phyloP scores from a whole-genome alignment of 148 eudicot genomes.

The Chenopodium quinoa region DNA sequence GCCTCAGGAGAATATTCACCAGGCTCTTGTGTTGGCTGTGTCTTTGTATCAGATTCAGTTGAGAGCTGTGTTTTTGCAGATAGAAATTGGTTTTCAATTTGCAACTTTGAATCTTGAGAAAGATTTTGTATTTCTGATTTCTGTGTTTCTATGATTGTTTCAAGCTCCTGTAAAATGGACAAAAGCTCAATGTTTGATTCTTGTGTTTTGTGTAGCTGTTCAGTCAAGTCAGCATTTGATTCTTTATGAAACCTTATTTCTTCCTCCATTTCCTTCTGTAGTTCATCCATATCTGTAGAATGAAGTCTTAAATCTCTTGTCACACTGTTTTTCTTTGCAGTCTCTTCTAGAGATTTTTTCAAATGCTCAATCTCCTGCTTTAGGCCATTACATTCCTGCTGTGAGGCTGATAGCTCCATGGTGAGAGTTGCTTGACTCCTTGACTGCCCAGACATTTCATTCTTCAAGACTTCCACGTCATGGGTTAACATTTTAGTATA shows the following conservation, averaged over 20 bases:
- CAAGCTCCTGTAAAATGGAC: slow-evolving; percentile 82
- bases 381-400: slow-evolving; percentile 45
- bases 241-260: slow-evolving; percentile 64
- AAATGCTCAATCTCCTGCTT: slow-evolving; percentile 59
- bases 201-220: slow-evolving; percentile 71
- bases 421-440: slow-evolving; percentile 47
- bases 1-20: slow-evolving; percentile 26
- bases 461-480: slow-evolving; percentile 60
- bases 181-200: slow-evolving; percentile 85
- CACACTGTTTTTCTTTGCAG: slow-evolving; percentile 27
- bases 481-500: slow-evolving; percentile 58
- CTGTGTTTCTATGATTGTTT: slow-evolving; percentile 72
- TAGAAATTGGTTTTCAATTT: slow-evolving; percentile 16
- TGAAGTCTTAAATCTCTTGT: slow-evolving; percentile 38
- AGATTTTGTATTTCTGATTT: slow-evolving; percentile 68
- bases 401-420: slow-evolving; percentile 72
- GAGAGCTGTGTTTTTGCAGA: background rate
- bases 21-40: slow-evolving; percentile 10
- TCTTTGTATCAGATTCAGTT: no score
- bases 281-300: slow-evolving; percentile 34
- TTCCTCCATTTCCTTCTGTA: slow-evolving; percentile 58
- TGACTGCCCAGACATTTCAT: slow-evolving; percentile 58
- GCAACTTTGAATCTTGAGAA: slow-evolving; percentile 37
- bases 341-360: slow-evolving; percentile 45
- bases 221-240: slow-evolving; percentile 50